Conservation (phyloP, 2,329 filamentous ascomycete species). For the Trichoderma sp. region DNA sequence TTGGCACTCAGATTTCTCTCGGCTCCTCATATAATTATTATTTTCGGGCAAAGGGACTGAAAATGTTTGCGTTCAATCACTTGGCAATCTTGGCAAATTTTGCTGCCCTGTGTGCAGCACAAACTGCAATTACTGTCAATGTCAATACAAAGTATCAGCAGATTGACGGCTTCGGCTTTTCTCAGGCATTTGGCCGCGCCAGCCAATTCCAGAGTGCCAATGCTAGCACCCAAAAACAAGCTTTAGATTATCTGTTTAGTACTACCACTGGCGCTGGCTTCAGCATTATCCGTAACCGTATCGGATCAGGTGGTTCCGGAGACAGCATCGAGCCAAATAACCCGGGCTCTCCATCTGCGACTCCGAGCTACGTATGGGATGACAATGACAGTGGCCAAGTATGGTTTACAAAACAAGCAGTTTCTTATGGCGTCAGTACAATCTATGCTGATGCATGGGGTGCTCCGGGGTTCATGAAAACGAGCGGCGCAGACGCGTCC, state of each 20-base stretch:
- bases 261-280: slow-evolving; percentile 15
- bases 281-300: slow-evolving; percentile 16
- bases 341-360: slow-evolving; percentile 6
- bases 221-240: slow-evolving; percentile 14
- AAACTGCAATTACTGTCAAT: slow-evolving; percentile 11
- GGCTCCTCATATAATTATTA: no score
- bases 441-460: slow-evolving; percentile 22
- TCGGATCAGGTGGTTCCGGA: slow-evolving; percentile 12
- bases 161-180: slow-evolving; percentile 20
- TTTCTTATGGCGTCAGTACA: slow-evolving; percentile 7
- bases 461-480: slow-evolving; percentile 20
- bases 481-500: slow-evolving; percentile 12
- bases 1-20: background rate
- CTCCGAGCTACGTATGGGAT: slow-evolving; percentile 12
- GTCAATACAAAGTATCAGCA: slow-evolving; percentile 10
- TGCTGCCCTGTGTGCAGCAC: slow-evolving; percentile 2
- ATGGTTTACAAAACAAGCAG: slow-evolving; percentile 14
- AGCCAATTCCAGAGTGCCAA: slow-evolving; percentile 18
- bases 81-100: background rate
- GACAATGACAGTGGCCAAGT: slow-evolving; percentile 11
- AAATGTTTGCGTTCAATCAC: background rate
- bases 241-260: slow-evolving; percentile 13
- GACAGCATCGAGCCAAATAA: slow-evolving; percentile 23
- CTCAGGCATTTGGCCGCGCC: slow-evolving; percentile 15
- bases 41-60: background rate